Evolutionary conservation across 23 red algal genomes (phyloP), one percentile per base, ranked within the genome.

Genomic region (Cyanidiococcus yangmingshanensis): DNA sequence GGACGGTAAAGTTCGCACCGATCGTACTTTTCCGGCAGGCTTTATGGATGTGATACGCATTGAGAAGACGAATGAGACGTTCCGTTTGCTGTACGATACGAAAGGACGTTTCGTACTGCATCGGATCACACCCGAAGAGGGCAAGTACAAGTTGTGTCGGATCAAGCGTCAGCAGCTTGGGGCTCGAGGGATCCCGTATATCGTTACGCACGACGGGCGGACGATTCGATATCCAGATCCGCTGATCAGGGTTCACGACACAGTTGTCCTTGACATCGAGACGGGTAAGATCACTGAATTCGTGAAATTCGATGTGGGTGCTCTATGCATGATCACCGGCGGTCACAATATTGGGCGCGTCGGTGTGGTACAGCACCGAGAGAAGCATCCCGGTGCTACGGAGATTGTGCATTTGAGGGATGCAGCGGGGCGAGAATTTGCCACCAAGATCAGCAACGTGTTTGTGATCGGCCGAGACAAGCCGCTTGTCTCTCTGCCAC

Each of bases 1-100:
- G n/a, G 92, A 96, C 67, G 92, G 92, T 17, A 96, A 96, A 76
- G 92, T 96, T 40, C 92, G 92, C 58, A 96, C 92, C 32, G 92
- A 96, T 79, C 82, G 82, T 59, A 90, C 87, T 1, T 96, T 87
- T 79, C 92, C 92, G 0, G 87, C 92, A 15, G 92, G 92, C 59
- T 96, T 96, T 79, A 96, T 96, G 92, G 92, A 96, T 74, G 92
- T 96, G 34, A 84, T 96, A 58, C 75, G 71, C 34, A 87, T 96
- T 30, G 92, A 96, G 59, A 75, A 77, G 30, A 96, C 92, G 68
- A 91, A 96, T 74, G 92, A 96, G 77, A 90, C 77, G 31, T 96
- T 96, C 76, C 84, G 92, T 37, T 76, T 96, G 58, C 84, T 96
- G 34, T 96, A 89, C 75, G 92, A 96, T 82, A 75, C 87, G 27